Evolutionary conservation across 2,329 filamentous ascomycete species (phyloP), one percentile per base, ranked within the genome.

Genomic region (Epichloe gansuensis): DNA sequence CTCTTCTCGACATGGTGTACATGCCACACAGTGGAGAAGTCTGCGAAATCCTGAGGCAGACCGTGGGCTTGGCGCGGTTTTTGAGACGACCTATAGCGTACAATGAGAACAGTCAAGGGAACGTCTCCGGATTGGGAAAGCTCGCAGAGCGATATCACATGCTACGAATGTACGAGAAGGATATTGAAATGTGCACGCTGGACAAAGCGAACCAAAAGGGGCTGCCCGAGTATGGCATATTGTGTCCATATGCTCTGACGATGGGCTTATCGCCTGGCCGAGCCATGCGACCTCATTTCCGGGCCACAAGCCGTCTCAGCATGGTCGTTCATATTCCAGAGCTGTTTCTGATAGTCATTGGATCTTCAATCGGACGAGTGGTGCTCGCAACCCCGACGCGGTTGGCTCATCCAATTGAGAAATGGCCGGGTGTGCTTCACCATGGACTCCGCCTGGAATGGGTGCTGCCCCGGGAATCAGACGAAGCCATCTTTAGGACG

Each of bases 341-440:
- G 59, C 71, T 93, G 1, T 83, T 75, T n/a, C 70, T 90, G 13
- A 76, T 90, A 8, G 71, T 88, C 3, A 69, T 84, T 1, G 87
- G 77, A 0, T 83, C 82, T 11, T 76, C 82, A n/a, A 77, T 76
- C 47, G 87, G 87, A 0, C 75, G 81, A 8, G 85, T 81, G 0
- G 74, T 77, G 1, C 69, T 91, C 1, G 65, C 88, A 28, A 86
- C 84, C 1, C 68, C 72, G n/a, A 72, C 62, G 48, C 65, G 63
- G 56, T 66, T 61, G 62, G 63, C 54, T 55, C 56, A 55, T 48
- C 58, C 57, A 21, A 60, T 43, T 8, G 59, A 37, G n/a, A 52
- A 52, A 51, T 62, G 25, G 35, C 52, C 25, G 56, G 59, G 13
- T 47, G 55, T 11, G 49, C 62, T 54, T 66, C 50, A 70, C 39